phyloP scores from a whole-genome alignment of 306 rosid species.

The Carpinus viminea region DNA sequence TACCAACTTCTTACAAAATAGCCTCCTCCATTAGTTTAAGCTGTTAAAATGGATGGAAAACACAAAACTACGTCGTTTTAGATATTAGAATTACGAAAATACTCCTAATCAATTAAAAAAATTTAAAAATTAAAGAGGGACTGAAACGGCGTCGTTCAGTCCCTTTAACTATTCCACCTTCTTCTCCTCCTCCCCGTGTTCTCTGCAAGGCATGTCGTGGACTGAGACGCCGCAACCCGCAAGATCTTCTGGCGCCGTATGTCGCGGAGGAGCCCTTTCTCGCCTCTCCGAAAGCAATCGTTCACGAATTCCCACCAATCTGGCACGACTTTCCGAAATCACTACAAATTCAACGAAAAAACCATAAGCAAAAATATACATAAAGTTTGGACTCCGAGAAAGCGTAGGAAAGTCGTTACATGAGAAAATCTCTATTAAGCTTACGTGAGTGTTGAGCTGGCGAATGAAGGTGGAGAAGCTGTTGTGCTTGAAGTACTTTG shows the following conservation, averaged over 20 bases:
- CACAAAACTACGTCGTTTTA: no score
- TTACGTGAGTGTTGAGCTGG: slow-evolving; percentile 91
- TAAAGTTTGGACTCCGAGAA: slow-evolving; percentile 6
- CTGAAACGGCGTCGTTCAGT: no score
- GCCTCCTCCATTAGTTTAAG: no score
- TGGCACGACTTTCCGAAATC: slow-evolving; percentile 89
- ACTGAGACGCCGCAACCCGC: no score
- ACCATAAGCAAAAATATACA: neutral
- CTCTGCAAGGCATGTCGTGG: no score
- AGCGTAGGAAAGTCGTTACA: slow-evolving; percentile 29
- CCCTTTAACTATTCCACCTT: no score
- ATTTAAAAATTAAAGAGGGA: no score
- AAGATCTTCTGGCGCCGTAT: slow-evolving; percentile 74
- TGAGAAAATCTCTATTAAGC: neutral
- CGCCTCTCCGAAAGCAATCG: slow-evolving; percentile 76
- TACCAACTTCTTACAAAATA: no score
- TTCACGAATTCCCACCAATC: slow-evolving; percentile 98
- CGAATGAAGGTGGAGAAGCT: slow-evolving; percentile 97
- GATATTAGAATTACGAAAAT: no score
- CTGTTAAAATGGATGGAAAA: no score
- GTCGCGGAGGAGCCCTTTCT: slow-evolving; percentile 74
- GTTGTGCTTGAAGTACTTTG: slow-evolving; percentile 84
- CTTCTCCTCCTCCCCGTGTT: no score
- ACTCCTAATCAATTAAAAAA: no score
- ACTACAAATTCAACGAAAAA: slow-evolving; percentile 36